These are phyloP conservation scores for Aquilaria sinensis DNA, from an alignment of 345 rosid species.

Conservation along the genomic window DNA sequence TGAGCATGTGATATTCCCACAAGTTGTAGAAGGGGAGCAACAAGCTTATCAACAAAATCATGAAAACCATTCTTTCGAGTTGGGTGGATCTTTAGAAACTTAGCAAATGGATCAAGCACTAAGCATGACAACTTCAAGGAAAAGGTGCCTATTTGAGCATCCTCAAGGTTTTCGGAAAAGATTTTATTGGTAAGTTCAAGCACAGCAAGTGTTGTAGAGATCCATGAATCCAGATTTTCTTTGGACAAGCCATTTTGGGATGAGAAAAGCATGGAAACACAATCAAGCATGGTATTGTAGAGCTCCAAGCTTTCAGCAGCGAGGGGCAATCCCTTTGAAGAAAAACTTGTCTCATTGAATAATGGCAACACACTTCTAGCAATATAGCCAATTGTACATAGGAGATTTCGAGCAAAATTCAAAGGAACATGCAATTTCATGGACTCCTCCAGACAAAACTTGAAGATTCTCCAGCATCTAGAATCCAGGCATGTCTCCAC, in stretches of 20 bases:
- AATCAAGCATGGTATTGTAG: conserved; percentile 42
- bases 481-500: conserved; percentile 46
- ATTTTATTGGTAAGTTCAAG: conserved; percentile 43
- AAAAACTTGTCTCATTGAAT: conserved; percentile 20
- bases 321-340: conserved; percentile 17
- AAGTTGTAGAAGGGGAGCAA: conserved; percentile 57
- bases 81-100: conserved; percentile 71
- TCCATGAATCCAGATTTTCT: conserved; percentile 69
- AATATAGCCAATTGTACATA: conserved; percentile 42
- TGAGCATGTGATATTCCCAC: conserved; percentile 36
- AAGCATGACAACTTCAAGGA: conserved; percentile 49
- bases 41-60: conserved; percentile 63
- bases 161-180: conserved; percentile 34
- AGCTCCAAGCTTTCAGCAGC: conserved; percentile 42
- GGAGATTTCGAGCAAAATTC: conserved; percentile 43
- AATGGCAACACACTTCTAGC: conserved; percentile 33
- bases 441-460: conserved; percentile 67
- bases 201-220: conserved; percentile 42
- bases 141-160: conserved; percentile 29
- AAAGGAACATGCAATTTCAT: conserved; percentile 45
- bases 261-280: conserved; percentile 54
- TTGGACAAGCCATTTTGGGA: conserved; percentile 48
- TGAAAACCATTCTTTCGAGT: conserved; percentile 64
- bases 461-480: conserved; percentile 77
- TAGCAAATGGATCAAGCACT: conserved; percentile 75